A percentile compares a stretch with the other conserved stretches of the same genome.
phyloP scores from a whole-genome alignment of 371 early-diverging fungal species.

The Apophysomyces sp. region DNA sequence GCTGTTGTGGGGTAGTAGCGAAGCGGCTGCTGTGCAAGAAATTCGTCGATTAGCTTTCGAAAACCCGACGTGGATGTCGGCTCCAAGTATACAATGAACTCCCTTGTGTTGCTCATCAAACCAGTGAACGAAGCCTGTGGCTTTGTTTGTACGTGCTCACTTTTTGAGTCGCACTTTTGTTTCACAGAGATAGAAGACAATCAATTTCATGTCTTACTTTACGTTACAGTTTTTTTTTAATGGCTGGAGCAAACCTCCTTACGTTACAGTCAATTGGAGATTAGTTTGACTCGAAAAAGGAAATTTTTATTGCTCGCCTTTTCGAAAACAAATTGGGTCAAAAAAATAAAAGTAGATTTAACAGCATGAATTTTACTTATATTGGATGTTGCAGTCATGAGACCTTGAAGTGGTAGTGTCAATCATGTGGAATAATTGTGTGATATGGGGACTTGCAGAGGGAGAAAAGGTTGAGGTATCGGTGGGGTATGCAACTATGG shows the following conservation, averaged over 20 bases:
- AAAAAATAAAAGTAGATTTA: conserved; percentile 23
- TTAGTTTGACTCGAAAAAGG: too few relatives aligned
- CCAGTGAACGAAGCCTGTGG: too few relatives aligned
- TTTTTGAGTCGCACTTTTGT: too few relatives aligned
- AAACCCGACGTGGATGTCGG: conserved; percentile 14
- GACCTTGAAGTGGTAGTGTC: conserved; percentile 21
- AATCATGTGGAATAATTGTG: conserved; percentile 27
- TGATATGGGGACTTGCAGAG: conserved; percentile 26
- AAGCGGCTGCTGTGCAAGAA: conserved; percentile 8
- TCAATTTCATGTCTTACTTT: too few relatives aligned
- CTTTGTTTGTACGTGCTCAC: too few relatives aligned
- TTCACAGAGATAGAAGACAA: too few relatives aligned
- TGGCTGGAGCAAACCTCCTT: too few relatives aligned
- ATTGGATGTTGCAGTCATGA: conserved; percentile 22
- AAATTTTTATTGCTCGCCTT: too few relatives aligned
- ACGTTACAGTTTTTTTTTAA: too few relatives aligned
- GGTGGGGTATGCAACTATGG: conserved; percentile 22
- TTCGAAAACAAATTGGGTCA: too few relatives aligned
- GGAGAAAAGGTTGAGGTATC: conserved; percentile 22
- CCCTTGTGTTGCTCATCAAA: conserved; percentile 5
- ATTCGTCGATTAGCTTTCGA: conserved; percentile 12
- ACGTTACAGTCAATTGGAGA: too few relatives aligned
- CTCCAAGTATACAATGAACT: conserved; percentile 39
- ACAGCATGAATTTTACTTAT: conserved; percentile 24
- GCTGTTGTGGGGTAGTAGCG: conserved; percentile 24